Evolutionary conservation across 139 green algal genomes (phyloP).

Genomic region (Chlorella sp.): DNA sequence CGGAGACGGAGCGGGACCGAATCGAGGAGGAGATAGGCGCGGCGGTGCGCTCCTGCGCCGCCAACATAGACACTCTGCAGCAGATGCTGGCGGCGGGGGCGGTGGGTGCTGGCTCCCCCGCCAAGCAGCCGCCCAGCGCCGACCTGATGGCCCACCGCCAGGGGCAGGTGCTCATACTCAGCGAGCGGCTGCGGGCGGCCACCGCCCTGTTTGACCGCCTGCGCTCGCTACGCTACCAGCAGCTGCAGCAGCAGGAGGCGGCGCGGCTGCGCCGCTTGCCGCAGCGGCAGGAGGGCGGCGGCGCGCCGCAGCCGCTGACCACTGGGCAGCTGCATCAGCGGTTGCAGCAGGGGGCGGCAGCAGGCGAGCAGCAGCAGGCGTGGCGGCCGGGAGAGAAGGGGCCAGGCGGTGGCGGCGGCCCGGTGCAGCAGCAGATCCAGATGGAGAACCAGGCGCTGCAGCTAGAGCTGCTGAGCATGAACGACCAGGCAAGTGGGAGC

Average conservation of each 20-base stretch:
- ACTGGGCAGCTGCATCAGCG: conserved; percentile 8
- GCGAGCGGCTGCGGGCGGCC: conserved; percentile 65
- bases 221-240: conserved; percentile 35
- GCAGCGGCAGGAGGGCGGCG: background rate
- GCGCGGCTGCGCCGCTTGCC: conserved; percentile 28
- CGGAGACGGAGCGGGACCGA: conserved; percentile 53
- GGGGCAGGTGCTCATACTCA: conserved; percentile 81
- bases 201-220: conserved; percentile 70
- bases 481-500: conserved; percentile 25
- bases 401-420: background rate
- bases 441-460: conserved; percentile 56
- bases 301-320: background rate
- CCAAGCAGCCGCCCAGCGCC: conserved; percentile 38
- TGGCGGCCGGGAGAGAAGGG: background rate
- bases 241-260: conserved; percentile 38
- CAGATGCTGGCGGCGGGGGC: conserved; percentile 24
- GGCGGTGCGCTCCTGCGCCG: conserved; percentile 47
- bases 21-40: conserved; percentile 64
- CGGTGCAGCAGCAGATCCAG: conserved; percentile 33
- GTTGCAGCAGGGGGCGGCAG: conserved; percentile 15
- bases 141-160: conserved; percentile 77
- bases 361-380: background rate
- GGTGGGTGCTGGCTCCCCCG: background rate
- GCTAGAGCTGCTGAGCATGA: conserved; percentile 60
- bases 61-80: conserved; percentile 63